Percentiles rank a stretch among this genome's conserved stretches.
phyloP scores from a whole-genome alignment of 164 flowering plant genomes.

The Sextonia rubra region DNA sequence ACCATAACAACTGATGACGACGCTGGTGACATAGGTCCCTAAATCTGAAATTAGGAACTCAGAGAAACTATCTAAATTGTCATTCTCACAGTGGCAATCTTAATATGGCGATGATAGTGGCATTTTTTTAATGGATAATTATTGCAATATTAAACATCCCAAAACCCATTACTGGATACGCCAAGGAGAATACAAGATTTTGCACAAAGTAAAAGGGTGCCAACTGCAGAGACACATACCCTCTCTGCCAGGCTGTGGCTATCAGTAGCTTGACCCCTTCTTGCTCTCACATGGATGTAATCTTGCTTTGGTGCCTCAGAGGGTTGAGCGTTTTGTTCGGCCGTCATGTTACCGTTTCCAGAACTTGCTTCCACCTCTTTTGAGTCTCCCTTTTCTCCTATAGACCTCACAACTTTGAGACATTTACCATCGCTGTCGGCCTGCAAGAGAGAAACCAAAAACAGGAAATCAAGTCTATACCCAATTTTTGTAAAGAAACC shows the following conservation, averaged over 20 bases:
- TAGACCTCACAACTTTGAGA: constrained; percentile 32
- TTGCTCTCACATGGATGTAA: constrained; percentile 89
- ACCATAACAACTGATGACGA: too few species aligned
- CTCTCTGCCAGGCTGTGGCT: constrained; percentile 98
- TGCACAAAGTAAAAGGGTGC: background rate
- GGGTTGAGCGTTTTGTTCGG: constrained; percentile 43
- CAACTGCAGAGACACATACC: constrained; percentile 35
- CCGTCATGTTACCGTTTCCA: constrained; percentile 33
- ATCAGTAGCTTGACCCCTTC: constrained; percentile 99
- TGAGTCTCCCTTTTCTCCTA: constrained; percentile 42
- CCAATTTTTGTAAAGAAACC: too few species aligned
- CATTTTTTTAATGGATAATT: background rate
- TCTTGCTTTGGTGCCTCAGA: constrained; percentile 79
- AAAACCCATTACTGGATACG: background rate
- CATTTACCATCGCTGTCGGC: constrained; percentile 46
- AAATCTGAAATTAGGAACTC: too few species aligned
- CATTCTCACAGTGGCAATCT: background rate
- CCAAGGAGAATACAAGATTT: background rate
- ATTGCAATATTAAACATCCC: background rate
- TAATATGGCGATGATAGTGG: too few species aligned
- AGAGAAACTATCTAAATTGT: background rate
- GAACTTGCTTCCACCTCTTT: constrained; percentile 65
- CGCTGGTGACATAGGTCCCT: too few species aligned
- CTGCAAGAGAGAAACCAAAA: constrained; percentile 24
- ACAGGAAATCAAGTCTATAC: too few species aligned